phyloP scores from a whole-genome alignment of 2,329 filamentous ascomycete species.

The Hypoxylon sp. region DNA sequence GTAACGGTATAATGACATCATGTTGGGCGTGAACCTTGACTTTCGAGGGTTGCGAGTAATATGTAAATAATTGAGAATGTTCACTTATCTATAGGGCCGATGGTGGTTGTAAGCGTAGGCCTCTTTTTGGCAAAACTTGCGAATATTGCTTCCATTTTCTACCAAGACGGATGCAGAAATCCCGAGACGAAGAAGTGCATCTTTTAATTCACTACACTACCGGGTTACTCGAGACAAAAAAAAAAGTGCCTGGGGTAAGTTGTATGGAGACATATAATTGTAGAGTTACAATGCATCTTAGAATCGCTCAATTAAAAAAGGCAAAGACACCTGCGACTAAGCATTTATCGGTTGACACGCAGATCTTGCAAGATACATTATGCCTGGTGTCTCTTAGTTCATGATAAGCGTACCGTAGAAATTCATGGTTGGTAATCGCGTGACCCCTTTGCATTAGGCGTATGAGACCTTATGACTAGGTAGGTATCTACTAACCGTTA shows the following conservation, averaged over 20 bases:
- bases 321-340: conserved; percentile 18
- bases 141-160: conserved; percentile 23
- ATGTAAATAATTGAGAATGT: conserved; percentile 11
- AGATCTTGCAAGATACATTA: conserved; percentile 40
- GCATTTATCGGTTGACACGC: conserved; percentile 34
- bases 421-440: conserved; percentile 31
- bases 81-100: conserved; percentile 4
- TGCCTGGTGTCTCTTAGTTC: conserved; percentile 11
- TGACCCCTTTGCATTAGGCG: conserved; percentile 31
- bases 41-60: conserved; percentile 1
- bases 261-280: conserved; percentile 2
- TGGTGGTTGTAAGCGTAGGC: not conserved
- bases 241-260: conserved; percentile 5
- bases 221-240: conserved; percentile 4
- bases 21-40: not conserved
- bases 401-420: conserved; percentile 35
- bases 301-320: conserved; percentile 17
- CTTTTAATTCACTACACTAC: conserved; percentile 13
- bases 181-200: conserved; percentile 32
- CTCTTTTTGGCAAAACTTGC: conserved; percentile 21
- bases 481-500: not conserved
- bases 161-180: conserved; percentile 36
- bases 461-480: conserved; percentile 32
- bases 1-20: conserved; percentile 19
- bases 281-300: conserved; percentile 25